Evolutionary conservation across 2,329 filamentous ascomycete species (phyloP), one percentile per base, ranked within the genome.

Genomic region (Fusarium sp.): DNA sequence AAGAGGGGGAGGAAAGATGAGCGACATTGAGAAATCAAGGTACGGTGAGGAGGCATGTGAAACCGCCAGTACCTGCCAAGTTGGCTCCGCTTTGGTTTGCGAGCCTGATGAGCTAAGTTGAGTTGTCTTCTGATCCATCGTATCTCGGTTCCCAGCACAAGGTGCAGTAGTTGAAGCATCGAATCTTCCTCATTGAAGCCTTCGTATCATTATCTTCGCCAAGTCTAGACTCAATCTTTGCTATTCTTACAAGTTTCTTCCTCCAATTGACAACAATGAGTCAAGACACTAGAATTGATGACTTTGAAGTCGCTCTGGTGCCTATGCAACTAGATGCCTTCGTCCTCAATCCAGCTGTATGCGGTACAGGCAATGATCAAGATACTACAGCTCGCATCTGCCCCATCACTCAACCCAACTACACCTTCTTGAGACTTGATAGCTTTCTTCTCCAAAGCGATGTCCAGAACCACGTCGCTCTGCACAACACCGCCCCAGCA

Each of bases 321-420:
- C 77, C 77, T 7, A 56, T 79, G 54, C 67, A 79, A 55, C 58
- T 79, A 5, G 67, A 79, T 20, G 77, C 58, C 15, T 78, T 77
- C 55, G 66, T 75, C 17, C 54, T 79, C 28, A 77, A 77, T 43
- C 45, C 45, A 19, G 49, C 49, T 2, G 73, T 77, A 28, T 78
- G 77, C 64, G 60, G 65, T 24, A 38, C 38, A 0, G 65, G 57
- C 5, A 64, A 61, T 1, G 66, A 60, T 7, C 61, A 70, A 17
- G 72, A 71, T 9, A 70, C 65, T 5, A 56, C 21, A 0, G 67
- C 64, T 2, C 58, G 57, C 3, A 82, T 83, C 48, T 72, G 70
- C 1, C 81, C 82, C 26, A 78, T 83, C 43, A 79, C 77, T 2
- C 81, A 83, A 58, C 82, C 82, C 7, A 82, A 83, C 73, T 84